phyloP scores from a whole-genome alignment of 495 filamentous ascomycete species.

The Aspergillus leporis region DNA sequence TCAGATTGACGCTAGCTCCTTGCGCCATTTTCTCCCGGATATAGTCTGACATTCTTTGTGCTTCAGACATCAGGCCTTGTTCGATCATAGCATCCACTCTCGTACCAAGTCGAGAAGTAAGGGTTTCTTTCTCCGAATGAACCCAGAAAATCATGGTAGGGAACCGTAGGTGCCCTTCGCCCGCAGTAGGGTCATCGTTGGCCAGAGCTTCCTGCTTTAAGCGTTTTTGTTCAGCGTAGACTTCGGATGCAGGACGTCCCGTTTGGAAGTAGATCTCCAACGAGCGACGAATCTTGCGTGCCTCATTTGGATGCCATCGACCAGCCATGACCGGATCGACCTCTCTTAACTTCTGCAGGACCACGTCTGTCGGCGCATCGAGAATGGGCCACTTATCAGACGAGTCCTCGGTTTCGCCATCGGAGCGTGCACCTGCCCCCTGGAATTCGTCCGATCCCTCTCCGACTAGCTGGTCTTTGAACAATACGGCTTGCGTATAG shows the following conservation, averaged over 20 bases:
- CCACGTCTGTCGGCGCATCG: conserved; percentile 62
- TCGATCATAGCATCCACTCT: conserved; percentile 83
- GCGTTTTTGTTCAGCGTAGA: conserved; percentile 74
- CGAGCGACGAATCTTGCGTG: conserved; percentile 84
- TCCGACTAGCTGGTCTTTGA: conserved; percentile 62
- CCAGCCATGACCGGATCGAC: conserved; percentile 90
- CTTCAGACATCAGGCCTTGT: conserved; percentile 71
- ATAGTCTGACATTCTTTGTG: conserved; percentile 59
- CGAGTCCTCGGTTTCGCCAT: conserved; percentile 4
- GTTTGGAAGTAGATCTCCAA: conserved; percentile 86
- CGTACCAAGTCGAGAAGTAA: conserved; percentile 68
- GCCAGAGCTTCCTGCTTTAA: conserved; percentile 28
- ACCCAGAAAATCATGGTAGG: conserved; percentile 82
- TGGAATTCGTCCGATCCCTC: conserved; percentile 22
- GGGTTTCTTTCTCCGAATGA: conserved; percentile 64
- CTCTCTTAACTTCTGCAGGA: conserved; percentile 68
- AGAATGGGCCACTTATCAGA: conserved; percentile 67
- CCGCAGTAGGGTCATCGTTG: conserved; percentile 14
- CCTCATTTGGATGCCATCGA: conserved; percentile 91
- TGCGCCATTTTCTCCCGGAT: conserved; percentile 44
- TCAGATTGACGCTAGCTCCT: conserved; percentile 62
- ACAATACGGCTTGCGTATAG: conserved; percentile 86
- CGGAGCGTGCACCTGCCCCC: conserved; percentile 19
- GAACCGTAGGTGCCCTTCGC: conserved; percentile 45
- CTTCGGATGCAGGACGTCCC: conserved; percentile 76